Base-by-base conservation (phyloP, 176 grass and related monocot genomes). In the Oryza glaberrima region DNA sequence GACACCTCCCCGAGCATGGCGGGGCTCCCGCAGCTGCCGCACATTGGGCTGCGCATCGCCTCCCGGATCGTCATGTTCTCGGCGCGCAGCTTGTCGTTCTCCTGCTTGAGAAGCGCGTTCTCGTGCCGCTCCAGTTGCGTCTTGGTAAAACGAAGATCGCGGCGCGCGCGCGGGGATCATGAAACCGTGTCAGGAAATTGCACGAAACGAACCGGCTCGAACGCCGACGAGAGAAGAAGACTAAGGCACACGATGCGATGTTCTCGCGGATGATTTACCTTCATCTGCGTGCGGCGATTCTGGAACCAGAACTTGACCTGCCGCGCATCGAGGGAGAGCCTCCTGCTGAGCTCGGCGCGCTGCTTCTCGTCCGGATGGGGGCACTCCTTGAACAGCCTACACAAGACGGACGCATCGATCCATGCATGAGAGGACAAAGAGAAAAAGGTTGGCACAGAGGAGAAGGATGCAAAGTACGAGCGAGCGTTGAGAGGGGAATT, bases 231-330 rank as follows among this genome's bases (percentile, higher is more conserved):
- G 17, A 26, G 74, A 63, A 61, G 17, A 22, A 63, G 22, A n/a
- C 22, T 7, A 61, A 61, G 8, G 22, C 20, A 1, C 58, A 71
- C 19, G 25, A 54, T 9, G 48, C 32, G 32, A 78, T 73, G 28
- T 34, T 36, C n/a, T 51, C 9, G 75, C 3, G 49, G 5, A 63
- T 49, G 14, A 19, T 51, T 47, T 83, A 97, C 96, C 91, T 98
- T 98, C 96, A 98, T 95, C 83, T 98, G 96, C 4, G 96, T 98
- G 26, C 96, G 85, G 2, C 96, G 86, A 34, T 98, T 98, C 91
- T 98, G 96, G 77, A 98, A 98, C 96, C 96, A 98, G 85, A 98
- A 98, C 93, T 98, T 98, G 87, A 98, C 93, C 91, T 98, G 96
- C 12, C 96, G 96, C 65, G 73, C 77, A 43, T 98, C 96, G 67